Conservation (phyloP, 2,329 filamentous ascomycete species). For the Botryotinia globosa region DNA sequence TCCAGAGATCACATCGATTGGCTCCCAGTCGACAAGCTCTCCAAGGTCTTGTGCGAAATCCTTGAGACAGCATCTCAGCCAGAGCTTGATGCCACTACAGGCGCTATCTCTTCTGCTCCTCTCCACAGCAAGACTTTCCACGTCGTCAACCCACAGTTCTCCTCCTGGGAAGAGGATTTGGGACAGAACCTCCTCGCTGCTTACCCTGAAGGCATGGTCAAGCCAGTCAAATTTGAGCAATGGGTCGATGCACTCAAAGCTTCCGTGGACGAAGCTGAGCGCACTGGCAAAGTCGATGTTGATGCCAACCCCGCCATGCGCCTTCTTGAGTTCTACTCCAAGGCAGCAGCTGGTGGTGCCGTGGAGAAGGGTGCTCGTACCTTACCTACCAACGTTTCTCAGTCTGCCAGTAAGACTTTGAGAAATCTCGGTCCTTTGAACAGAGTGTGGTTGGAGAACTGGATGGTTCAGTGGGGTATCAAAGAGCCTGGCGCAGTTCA, state of each 20-base stretch:
- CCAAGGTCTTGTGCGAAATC: constrained; percentile 46
- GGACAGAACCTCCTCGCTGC: constrained; percentile 43
- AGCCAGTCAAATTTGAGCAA: constrained; percentile 43
- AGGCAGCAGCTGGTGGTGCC: constrained; percentile 39
- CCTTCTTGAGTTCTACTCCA: constrained; percentile 50
- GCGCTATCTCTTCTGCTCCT: constrained; percentile 6
- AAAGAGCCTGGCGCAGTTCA: background rate
- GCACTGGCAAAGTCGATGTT: constrained; percentile 43
- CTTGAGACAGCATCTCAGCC: constrained; percentile 18
- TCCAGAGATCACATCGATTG: constrained; percentile 41
- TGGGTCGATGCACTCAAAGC: constrained; percentile 47
- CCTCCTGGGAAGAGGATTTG: constrained; percentile 43
- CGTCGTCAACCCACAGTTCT: constrained; percentile 46
- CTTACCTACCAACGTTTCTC: constrained; percentile 19
- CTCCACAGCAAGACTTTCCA: constrained; percentile 44
- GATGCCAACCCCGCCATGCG: constrained; percentile 50
- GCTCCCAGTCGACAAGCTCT: constrained; percentile 46
- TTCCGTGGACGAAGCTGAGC: constrained; percentile 36
- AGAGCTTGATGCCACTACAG: background rate
- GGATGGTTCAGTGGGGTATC: constrained; percentile 48
- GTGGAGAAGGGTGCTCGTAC: constrained; percentile 32
- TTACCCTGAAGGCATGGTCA: constrained; percentile 42
- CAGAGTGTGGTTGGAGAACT: constrained; percentile 46
- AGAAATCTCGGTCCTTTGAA: constrained; percentile 43
- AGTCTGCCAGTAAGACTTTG: constrained; percentile 44